These are phyloP conservation scores for Phytopythium aichiense DNA, from an alignment of 352 stramenopile species.

Conservation along the genomic window DNA sequence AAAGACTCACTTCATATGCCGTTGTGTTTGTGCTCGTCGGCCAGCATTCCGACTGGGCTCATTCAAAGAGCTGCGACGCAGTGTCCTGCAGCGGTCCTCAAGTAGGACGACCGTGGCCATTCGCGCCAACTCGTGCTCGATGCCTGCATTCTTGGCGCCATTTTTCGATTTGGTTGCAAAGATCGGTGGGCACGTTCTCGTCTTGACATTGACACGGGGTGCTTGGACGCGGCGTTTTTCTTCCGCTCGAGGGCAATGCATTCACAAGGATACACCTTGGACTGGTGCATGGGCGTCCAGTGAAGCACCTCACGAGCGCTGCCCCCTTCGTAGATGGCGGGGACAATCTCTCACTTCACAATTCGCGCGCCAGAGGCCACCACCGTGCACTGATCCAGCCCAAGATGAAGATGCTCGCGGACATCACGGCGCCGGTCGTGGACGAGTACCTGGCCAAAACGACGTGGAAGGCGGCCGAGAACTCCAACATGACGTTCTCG, in stretches of 20 bases:
- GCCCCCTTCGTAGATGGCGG: background rate
- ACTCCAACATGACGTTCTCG: constrained; percentile 30
- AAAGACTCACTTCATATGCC: too few relatives aligned
- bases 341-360: background rate
- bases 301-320: background rate
- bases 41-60: too few relatives aligned
- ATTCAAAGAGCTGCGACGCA: too few relatives aligned
- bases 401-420: constrained; percentile 10
- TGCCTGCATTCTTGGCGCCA: background rate
- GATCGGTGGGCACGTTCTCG: background rate
- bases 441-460: constrained; percentile 30
- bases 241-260: background rate
- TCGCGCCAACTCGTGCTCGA: background rate
- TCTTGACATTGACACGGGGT: background rate
- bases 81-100: too few relatives aligned
- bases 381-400: background rate
- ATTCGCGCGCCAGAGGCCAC: background rate
- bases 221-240: background rate
- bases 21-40: too few relatives aligned
- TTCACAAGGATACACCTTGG: background rate
- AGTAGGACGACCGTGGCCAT: too few relatives aligned
- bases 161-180: background rate
- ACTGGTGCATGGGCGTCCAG: background rate
- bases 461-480: constrained; percentile 25
- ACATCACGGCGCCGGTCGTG: constrained; percentile 13